These are phyloP conservation scores for Naumovozyma castellii DNA, from an alignment of 805 yeast species.

Conservation along the genomic window DNA sequence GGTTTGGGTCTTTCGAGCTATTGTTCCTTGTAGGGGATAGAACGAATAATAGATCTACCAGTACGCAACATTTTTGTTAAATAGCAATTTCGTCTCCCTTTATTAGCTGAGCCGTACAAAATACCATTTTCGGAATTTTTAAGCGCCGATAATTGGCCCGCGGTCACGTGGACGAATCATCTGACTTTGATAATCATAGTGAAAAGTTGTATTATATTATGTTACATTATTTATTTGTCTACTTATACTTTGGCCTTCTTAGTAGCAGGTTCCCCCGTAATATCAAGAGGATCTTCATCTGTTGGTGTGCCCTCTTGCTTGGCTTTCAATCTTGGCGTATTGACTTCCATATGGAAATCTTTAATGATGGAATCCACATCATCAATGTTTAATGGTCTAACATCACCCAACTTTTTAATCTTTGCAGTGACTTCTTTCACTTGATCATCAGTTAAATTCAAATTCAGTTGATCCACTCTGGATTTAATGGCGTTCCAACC, in stretches of 20 bases:
- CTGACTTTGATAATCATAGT: too few relatives aligned
- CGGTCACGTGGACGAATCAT: not conserved
- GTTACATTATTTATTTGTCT: not conserved
- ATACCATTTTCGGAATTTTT: too few relatives aligned
- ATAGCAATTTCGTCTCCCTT: too few relatives aligned
- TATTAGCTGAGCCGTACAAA: too few relatives aligned
- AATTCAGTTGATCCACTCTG: slow-evolving; percentile 93
- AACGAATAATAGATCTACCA: too few relatives aligned
- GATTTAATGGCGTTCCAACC: slow-evolving; percentile 99
- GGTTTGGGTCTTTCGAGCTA: too few relatives aligned
- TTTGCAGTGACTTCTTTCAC: slow-evolving; percentile 89
- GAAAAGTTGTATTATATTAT: too few relatives aligned
- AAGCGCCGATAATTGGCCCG: not conserved
- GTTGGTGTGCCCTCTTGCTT: slow-evolving; percentile 4
- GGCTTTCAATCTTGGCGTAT: slow-evolving; percentile 40
- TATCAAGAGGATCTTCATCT: slow-evolving; percentile 3
- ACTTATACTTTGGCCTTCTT: slow-evolving; percentile 23
- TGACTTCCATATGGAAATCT: slow-evolving; percentile 74
- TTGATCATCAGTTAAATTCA: slow-evolving; percentile 83
- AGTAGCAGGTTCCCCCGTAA: slow-evolving; percentile 20
- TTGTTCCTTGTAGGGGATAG: too few relatives aligned
- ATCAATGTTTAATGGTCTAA: slow-evolving; percentile 87
- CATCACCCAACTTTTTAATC: slow-evolving; percentile 90
- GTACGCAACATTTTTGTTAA: too few relatives aligned
- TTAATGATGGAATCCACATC: slow-evolving; percentile 96